Conservation (phyloP, 2,329 filamentous ascomycete species). For the Cucurbitaria berberidis region DNA sequence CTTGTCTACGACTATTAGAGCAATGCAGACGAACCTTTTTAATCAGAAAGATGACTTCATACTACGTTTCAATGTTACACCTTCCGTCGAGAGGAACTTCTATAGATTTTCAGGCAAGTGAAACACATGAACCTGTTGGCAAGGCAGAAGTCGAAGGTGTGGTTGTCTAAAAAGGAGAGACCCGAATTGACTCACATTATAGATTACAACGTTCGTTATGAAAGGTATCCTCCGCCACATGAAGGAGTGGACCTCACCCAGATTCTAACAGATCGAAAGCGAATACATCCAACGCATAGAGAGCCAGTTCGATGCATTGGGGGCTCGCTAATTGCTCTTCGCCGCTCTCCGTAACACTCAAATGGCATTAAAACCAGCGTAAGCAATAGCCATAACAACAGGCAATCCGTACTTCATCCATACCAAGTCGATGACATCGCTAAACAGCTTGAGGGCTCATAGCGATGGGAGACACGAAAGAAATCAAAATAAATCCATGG, state of each 20-base stretch:
- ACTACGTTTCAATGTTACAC: not conserved
- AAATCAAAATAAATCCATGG: not conserved
- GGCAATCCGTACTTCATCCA: not conserved
- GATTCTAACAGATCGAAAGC: not conserved
- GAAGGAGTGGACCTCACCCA: not conserved
- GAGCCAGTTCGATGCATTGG: not conserved
- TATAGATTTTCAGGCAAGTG: not conserved
- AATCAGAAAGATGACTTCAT: too few species aligned
- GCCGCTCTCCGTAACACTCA: not conserved
- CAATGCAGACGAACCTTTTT: too few species aligned
- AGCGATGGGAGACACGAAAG: not conserved
- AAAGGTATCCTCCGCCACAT: not conserved
- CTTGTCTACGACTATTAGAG: too few species aligned
- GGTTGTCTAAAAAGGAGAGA: not conserved
- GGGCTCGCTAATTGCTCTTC: not conserved
- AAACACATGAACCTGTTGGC: not conserved
- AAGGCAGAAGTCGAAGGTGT: not conserved
- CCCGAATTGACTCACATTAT: not conserved
- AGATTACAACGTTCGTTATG: not conserved
- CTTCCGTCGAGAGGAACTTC: not conserved
- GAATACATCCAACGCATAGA: not conserved
- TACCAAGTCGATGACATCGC: not conserved
- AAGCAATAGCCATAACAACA: not conserved
- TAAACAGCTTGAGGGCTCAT: not conserved
- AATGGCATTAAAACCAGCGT: not conserved